Conservation (phyloP, 352 stramenopile genomes). For the Halophytophthora polymorphica region DNA sequence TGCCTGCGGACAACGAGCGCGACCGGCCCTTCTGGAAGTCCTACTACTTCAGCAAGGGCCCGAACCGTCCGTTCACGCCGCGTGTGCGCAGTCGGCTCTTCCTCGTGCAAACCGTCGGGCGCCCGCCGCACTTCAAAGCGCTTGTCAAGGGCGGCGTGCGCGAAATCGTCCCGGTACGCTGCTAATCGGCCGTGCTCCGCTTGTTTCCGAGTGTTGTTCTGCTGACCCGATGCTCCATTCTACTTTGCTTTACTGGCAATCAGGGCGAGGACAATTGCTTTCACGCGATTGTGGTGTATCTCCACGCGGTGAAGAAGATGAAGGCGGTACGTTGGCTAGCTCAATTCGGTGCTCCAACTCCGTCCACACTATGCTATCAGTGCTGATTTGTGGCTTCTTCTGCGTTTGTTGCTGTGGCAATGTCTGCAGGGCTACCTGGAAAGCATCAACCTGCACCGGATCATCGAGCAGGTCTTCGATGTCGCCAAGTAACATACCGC, state of each 20-base stretch:
- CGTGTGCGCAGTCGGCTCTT: constrained; percentile 69
- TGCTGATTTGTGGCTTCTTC: too few species aligned
- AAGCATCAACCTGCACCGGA: constrained; percentile 84
- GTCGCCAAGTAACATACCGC: constrained; percentile 62
- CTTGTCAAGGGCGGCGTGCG: constrained; percentile 70
- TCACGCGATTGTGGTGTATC: constrained; percentile 80
- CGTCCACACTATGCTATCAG: too few species aligned
- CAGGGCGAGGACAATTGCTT: constrained; percentile 85
- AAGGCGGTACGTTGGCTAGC: constrained; percentile 59
- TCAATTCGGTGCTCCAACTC: not conserved
- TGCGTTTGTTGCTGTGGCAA: constrained; percentile 3
- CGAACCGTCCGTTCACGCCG: constrained; percentile 69
- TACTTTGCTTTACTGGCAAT: constrained; percentile 1
- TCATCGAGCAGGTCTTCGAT: constrained; percentile 84
- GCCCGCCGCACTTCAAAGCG: constrained; percentile 84
- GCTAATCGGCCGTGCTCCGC: too few species aligned
- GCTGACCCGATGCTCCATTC: not conserved
- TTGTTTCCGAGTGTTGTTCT: constrained; percentile 1
- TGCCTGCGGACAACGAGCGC: constrained; percentile 69
- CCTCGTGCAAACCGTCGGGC: constrained; percentile 68
- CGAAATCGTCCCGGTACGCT: constrained; percentile 77
- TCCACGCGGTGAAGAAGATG: constrained; percentile 82
- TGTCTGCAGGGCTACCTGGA: constrained; percentile 66
- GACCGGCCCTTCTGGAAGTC: constrained; percentile 82
- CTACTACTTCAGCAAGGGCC: constrained; percentile 74